Percentiles rank a stretch among this genome's conserved stretches.
These are phyloP conservation scores for Chaetomiaceae sp. DNA, from an alignment of 2,329 filamentous ascomycete genomes.

Conservation along the genomic window DNA sequence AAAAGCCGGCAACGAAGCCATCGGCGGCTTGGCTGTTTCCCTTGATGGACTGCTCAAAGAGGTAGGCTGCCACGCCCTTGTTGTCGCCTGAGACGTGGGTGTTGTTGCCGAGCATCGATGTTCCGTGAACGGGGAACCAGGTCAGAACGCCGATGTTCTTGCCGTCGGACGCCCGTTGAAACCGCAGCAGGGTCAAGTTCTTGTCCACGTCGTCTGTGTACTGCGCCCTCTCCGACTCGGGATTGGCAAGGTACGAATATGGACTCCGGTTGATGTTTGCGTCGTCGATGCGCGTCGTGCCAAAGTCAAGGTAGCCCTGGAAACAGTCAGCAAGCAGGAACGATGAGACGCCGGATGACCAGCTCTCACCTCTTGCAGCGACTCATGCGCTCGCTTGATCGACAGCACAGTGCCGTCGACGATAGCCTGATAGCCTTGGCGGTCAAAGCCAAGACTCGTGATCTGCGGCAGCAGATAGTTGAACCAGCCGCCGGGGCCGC, in stretches of 20 bases:
- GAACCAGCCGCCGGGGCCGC: constrained; percentile 83
- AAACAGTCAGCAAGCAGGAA: neutral
- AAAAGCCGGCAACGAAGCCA: constrained; percentile 82
- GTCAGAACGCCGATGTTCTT: constrained; percentile 76
- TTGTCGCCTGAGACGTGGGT: constrained; percentile 86
- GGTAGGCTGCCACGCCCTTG: constrained; percentile 79
- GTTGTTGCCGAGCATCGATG: constrained; percentile 84
- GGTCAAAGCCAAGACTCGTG: constrained; percentile 77
- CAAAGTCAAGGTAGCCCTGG: constrained; percentile 61
- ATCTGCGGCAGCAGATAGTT: constrained; percentile 89
- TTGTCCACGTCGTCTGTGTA: constrained; percentile 65
- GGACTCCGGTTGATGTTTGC: constrained; percentile 80
- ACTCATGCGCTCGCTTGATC: constrained; percentile 71
- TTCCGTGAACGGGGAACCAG: constrained; percentile 89
- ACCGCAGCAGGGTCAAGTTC: constrained; percentile 69
- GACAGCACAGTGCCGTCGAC: constrained; percentile 77
- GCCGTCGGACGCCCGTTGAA: constrained; percentile 62
- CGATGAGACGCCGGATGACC: neutral
- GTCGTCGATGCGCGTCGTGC: constrained; percentile 53
- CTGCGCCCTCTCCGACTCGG: constrained; percentile 59
- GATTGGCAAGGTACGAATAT: constrained; percentile 79
- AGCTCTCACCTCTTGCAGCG: constrained; percentile 43
- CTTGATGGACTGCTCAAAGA: constrained; percentile 68
- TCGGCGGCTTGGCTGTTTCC: constrained; percentile 47
- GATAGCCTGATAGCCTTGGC: constrained; percentile 79